phyloP scores from a whole-genome alignment of 2,329 filamentous ascomycete genomes.

The Penicillium nordicum region DNA sequence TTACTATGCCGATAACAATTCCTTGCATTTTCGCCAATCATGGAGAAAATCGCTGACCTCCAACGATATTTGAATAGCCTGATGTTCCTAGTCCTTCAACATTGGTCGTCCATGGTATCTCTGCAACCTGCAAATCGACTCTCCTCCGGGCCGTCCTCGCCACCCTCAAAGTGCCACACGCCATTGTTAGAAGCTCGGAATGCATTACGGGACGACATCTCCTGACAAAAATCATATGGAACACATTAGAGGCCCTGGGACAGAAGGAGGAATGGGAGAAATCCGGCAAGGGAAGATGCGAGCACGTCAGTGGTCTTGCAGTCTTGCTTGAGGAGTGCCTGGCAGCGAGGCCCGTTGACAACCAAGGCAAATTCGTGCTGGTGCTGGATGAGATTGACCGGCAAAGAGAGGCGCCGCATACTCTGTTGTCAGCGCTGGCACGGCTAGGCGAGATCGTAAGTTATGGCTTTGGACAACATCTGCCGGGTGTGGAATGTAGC shows the following conservation, averaged over 20 bases:
- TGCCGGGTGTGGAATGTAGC: background rate
- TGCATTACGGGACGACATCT: conserved; percentile 47
- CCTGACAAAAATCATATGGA: conserved; percentile 45
- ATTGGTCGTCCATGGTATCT: conserved; percentile 76
- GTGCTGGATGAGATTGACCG: conserved; percentile 85
- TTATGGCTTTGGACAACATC: conserved; percentile 9
- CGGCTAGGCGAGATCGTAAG: conserved; percentile 76
- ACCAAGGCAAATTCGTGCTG: conserved; percentile 64
- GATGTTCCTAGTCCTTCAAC: conserved; percentile 65
- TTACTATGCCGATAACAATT: background rate
- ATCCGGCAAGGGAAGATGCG: conserved; percentile 61
- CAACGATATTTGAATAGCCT: conserved; percentile 25
- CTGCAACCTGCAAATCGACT: conserved; percentile 81
- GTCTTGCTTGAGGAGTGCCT: conserved; percentile 61
- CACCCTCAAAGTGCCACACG: conserved; percentile 51
- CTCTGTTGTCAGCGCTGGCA: conserved; percentile 75
- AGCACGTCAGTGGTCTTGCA: conserved; percentile 72
- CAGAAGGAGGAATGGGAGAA: conserved; percentile 43
- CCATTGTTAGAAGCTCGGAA: conserved; percentile 44
- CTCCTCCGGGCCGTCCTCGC: conserved; percentile 64
- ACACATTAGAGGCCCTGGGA: conserved; percentile 35
- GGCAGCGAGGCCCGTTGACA: conserved; percentile 26
- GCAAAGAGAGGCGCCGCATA: conserved; percentile 74
- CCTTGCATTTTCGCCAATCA: background rate
- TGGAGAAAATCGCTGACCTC: background rate